Conservation (phyloP, 305 asterid species). For the Fraxinus paxiana region DNA sequence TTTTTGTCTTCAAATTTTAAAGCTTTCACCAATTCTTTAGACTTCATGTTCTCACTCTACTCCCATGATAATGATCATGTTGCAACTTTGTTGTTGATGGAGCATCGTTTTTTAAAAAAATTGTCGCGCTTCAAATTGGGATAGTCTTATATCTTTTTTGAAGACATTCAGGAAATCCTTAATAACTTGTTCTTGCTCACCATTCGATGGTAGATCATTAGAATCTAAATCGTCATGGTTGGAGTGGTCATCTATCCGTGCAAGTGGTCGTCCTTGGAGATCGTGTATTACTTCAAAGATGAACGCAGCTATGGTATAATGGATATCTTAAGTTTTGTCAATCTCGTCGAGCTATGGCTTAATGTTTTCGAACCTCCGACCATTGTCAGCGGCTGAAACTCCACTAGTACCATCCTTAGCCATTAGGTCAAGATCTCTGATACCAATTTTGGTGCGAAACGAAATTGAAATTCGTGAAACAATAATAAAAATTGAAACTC, state of each 20-base stretch:
- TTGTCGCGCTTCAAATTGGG: neutral
- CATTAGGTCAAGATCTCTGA: neutral
- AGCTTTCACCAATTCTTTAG: neutral
- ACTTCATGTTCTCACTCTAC: neutral
- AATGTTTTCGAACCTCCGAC: neutral
- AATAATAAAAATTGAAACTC: too few species aligned
- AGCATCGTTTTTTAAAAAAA: too few species aligned
- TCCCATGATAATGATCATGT: neutral
- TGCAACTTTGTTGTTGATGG: neutral
- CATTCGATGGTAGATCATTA: neutral
- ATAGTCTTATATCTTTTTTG: neutral
- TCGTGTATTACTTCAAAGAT: neutral
- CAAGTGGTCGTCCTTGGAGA: neutral
- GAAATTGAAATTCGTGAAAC: neutral
- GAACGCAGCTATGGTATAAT: neutral
- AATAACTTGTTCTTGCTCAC: neutral
- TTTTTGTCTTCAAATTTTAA: neutral
- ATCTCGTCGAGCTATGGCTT: neutral
- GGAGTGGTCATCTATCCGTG: neutral
- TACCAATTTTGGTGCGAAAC: neutral
- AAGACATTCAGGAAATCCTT: neutral
- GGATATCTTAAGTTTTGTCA: neutral
- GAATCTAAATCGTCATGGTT: neutral
- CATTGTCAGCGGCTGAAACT: neutral
- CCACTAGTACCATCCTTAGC: neutral